These are phyloP conservation scores for Exophiala sideris DNA, from an alignment of 2,329 filamentous ascomycete genomes.

Conservation along the genomic window DNA sequence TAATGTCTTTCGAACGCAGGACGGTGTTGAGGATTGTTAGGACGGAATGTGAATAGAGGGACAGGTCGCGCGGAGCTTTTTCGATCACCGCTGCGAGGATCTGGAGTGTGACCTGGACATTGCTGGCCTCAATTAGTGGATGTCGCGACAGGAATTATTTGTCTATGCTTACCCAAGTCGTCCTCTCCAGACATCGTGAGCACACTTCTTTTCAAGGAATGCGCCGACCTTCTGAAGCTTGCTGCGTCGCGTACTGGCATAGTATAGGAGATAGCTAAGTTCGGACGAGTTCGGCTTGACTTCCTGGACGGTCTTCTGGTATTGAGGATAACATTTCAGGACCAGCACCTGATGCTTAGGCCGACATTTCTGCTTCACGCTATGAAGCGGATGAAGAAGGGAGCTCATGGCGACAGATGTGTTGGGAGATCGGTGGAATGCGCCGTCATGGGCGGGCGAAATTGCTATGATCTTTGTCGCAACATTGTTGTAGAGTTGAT, in stretches of 20 bases:
- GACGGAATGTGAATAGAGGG: constrained; percentile 80
- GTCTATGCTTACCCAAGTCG: constrained; percentile 69
- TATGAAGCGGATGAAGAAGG: constrained; percentile 46
- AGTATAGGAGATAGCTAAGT: constrained; percentile 94
- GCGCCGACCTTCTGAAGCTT: constrained; percentile 95
- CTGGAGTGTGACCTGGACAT: constrained; percentile 90
- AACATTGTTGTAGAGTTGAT: constrained; percentile 1
- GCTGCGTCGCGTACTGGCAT: constrained; percentile 87
- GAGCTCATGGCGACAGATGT: constrained; percentile 23
- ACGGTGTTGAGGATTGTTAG: constrained; percentile 81
- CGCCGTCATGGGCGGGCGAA: constrained; percentile 10
- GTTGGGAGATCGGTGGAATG: constrained; percentile 2
- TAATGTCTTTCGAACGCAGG: constrained; percentile 80
- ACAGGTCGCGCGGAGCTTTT: constrained; percentile 84
- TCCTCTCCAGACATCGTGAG: constrained; percentile 82
- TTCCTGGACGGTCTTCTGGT: constrained; percentile 84
- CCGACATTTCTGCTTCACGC: constrained; percentile 62
- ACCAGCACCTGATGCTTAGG: constrained; percentile 97
- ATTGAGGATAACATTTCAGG: constrained; percentile 92
- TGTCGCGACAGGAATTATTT: constrained; percentile 5
- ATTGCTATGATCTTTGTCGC: constrained; percentile 2
- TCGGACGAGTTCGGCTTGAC: constrained; percentile 96
- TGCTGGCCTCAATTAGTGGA: constrained; percentile 50
- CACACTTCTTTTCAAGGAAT: constrained; percentile 92
- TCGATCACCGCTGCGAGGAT: constrained; percentile 90